Percentiles rank a stretch among this genome's conserved stretches.
Evolutionary conservation across 2,329 filamentous ascomycete genomes (phyloP).

Genomic region (Aspergillus costaricaensis): DNA sequence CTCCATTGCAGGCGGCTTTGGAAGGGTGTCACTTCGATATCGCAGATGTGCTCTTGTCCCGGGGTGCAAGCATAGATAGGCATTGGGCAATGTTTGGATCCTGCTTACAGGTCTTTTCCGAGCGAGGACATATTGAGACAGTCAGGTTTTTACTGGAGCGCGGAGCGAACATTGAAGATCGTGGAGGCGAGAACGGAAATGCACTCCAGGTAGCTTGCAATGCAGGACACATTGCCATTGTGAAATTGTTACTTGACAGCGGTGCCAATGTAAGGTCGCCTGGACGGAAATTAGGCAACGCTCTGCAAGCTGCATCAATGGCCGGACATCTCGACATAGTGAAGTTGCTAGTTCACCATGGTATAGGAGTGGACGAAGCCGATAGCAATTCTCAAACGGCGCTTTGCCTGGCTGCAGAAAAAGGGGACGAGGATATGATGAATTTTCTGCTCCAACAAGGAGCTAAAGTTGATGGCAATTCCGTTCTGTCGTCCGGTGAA

Average conservation of each 20-base stretch:
- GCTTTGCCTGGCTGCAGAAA: no score
- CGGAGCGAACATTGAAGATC: background rate
- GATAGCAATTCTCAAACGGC: no score
- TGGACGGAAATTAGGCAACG: background rate
- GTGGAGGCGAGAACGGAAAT: background rate
- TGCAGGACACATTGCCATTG: background rate
- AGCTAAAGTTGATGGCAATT: no score
- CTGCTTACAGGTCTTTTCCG: background rate
- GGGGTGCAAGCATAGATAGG: background rate
- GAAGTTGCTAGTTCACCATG: no score
- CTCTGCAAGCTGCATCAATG: background rate
- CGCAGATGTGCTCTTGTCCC: background rate
- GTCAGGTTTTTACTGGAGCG: background rate
- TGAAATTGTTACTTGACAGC: background rate
- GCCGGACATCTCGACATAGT: background rate
- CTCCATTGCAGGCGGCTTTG: background rate
- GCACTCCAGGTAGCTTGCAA: background rate
- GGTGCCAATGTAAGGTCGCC: background rate
- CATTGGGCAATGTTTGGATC: background rate
- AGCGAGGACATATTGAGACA: background rate
- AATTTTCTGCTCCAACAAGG: no score
- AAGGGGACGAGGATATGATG: no score
- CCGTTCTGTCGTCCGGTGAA: no score
- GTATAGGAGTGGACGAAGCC: no score
- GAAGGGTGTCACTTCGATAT: background rate